These are phyloP conservation scores for Funneliformis caledonium DNA, from an alignment of 371 early-diverging fungal species.

Conservation along the genomic window DNA sequence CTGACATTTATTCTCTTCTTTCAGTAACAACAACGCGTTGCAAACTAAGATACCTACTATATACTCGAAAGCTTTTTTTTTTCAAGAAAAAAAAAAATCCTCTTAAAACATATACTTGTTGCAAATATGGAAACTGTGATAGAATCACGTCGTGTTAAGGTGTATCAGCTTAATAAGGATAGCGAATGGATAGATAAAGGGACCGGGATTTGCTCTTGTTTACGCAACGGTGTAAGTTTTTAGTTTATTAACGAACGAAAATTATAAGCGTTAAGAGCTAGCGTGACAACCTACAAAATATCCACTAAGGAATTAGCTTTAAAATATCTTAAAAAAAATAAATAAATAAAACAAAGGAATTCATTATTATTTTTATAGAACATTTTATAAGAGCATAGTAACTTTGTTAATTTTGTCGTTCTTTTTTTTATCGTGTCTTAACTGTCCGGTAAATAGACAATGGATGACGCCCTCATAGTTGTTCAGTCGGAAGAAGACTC, in stretches of 20 bases:
- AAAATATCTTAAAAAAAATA: slow-evolving; percentile 2
- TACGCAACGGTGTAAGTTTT: neutral
- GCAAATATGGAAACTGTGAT: neutral
- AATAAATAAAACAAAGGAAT: neutral
- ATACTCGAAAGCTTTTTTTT: no score
- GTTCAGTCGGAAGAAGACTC: slow-evolving; percentile 19
- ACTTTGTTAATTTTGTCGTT: neutral
- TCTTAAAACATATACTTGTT: no score
- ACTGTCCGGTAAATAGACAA: neutral
- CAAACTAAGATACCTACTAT: no score
- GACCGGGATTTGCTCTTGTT: slow-evolving; percentile 16
- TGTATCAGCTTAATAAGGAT: slow-evolving; percentile 5
- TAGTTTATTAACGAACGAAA: neutral
- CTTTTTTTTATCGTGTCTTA: no score
- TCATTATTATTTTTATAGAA: neutral
- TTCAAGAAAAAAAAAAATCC: no score
- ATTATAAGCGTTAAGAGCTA: no score
- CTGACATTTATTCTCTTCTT: no score
- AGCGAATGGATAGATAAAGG: slow-evolving; percentile 20
- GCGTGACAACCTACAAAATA: no score
- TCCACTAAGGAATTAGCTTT: no score
- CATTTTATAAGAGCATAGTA: no score
- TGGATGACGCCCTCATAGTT: neutral
- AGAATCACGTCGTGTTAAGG: slow-evolving; percentile 15
- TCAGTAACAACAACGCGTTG: no score